Evolutionary conservation across 306 rosid species (phyloP), one percentile per base, ranked within the genome.

Genomic region (Malus orientalis): DNA sequence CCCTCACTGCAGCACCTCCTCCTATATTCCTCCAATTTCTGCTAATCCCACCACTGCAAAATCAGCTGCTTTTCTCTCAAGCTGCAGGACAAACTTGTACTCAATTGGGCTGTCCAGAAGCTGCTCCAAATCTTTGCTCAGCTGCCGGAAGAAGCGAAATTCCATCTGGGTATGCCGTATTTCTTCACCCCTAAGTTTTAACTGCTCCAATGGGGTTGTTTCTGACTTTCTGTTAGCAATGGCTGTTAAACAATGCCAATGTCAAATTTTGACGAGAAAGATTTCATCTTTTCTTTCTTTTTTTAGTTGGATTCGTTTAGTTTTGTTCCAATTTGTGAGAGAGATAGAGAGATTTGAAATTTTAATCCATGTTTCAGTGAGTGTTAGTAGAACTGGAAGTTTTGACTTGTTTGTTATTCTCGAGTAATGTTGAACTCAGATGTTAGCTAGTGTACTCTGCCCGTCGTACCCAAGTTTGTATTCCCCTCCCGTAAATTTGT

Each of bases 101-200:
- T 73, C 91, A 74, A 15, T 79, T 80, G 78, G 80, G 20, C 76
- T 80, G 12, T 19, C 25, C 69, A 61, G 74, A 14, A 67, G 33
- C 82, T 63, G 25, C 82, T 73, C 86, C 16, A 80, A 25, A 32
- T 20, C 79, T 59, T 60, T 82, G 29, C 69, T 76, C 59, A 81
- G 67, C 79, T 51, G 36, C 76, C 85, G 29, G 13, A 20, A 53
- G 40, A 68, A 74, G 70, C 85, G 69, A 9, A 74, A 49, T 74
- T 91, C 84, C 67, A 88, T 88, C 79, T 77, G 81, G 94, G 98
- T 80, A 86, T 55, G 78, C 76, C 85, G 53, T 47, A 10, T 82
- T 79, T 77, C 79, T 30, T 6, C 29, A 27, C n/a, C 29, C 12
- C 73, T 71, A 0, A n/a, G n/a, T 22, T 29, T 29, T 62, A 23